These are phyloP conservation scores for Tetracladium setigerum DNA, from an alignment of 495 filamentous ascomycete species.

Conservation along the genomic window DNA sequence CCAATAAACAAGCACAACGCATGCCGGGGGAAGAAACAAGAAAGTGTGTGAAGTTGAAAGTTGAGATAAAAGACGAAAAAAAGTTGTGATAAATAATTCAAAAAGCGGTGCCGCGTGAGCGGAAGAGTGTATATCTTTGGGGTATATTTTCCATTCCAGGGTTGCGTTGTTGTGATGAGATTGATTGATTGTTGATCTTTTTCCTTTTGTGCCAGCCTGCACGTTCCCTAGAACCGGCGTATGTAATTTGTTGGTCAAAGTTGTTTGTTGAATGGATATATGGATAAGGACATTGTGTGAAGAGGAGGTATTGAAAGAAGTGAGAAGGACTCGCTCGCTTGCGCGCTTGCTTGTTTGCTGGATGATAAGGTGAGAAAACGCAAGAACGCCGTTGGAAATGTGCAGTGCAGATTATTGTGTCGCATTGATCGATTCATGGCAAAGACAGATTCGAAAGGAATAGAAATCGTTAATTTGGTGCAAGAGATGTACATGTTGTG, in stretches of 20 bases:
- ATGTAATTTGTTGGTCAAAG: too few species aligned
- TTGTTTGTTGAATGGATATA: not conserved
- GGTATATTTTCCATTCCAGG: constrained; percentile 14
- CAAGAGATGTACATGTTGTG: constrained; percentile 12
- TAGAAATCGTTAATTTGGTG: not conserved
- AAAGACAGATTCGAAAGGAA: constrained; percentile 9
- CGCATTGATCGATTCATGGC: not conserved
- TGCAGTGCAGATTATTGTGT: constrained; percentile 3
- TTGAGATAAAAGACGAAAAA: constrained; percentile 10
- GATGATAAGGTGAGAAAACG: constrained; percentile 11
- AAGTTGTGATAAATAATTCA: not conserved
- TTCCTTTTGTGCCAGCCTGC: constrained; percentile 7
- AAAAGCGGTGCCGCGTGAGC: constrained; percentile 5
- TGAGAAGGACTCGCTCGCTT: constrained; percentile 8
- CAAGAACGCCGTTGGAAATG: constrained; percentile 11
- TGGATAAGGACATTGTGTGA: not conserved
- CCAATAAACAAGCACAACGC: not conserved
- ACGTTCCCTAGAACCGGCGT: not conserved
- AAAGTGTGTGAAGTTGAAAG: constrained; percentile 7
- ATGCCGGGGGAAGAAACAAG: constrained; percentile 7
- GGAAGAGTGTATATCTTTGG: constrained; percentile 25
- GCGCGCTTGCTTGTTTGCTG: not conserved
- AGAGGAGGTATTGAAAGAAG: constrained; percentile 1
- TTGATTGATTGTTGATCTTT: constrained; percentile 18
- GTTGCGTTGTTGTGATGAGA: not conserved